These are phyloP conservation scores for Melaleuca quinquenervia DNA, from an alignment of 345 rosid genomes.

Conservation along the genomic window DNA sequence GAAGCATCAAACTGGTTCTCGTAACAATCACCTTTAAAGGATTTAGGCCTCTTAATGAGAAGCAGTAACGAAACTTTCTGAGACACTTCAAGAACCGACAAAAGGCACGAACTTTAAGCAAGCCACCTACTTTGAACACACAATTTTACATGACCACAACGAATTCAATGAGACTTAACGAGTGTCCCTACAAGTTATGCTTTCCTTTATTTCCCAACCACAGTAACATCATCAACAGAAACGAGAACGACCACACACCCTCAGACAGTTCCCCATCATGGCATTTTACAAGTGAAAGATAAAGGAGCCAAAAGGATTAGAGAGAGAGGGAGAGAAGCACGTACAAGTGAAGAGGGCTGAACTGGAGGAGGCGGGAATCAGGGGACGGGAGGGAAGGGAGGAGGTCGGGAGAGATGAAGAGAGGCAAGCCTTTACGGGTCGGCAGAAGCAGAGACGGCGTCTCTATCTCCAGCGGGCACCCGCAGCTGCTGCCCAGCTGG, in stretches of 20 bases:
- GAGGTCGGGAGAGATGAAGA: constrained; percentile 60
- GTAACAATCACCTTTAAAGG: background rate
- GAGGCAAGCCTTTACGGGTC: constrained; percentile 63
- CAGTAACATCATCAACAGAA: background rate
- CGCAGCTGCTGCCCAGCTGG: constrained; percentile 21
- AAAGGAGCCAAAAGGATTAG: background rate
- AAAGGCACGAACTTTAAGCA: background rate
- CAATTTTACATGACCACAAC: background rate
- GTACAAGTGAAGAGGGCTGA: constrained; percentile 74
- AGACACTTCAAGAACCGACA: background rate
- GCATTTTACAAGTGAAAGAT: background rate
- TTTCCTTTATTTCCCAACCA: background rate
- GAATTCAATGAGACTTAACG: background rate
- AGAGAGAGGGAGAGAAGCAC: constrained; percentile 1
- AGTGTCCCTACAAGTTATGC: background rate
- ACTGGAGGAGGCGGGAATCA: constrained; percentile 48
- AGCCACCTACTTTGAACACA: background rate
- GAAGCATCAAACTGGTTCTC: too few species aligned
- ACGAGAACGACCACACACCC: background rate
- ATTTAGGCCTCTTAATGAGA: background rate
- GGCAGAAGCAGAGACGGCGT: constrained; percentile 64
- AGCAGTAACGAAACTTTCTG: background rate
- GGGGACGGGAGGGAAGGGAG: constrained; percentile 57
- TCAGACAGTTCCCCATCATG: background rate
- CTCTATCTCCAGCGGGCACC: constrained; percentile 18